Evolutionary conservation across 2,329 filamentous ascomycete species (phyloP), one percentile per base, ranked within the genome.

Genomic region (Tothia fuscella): DNA sequence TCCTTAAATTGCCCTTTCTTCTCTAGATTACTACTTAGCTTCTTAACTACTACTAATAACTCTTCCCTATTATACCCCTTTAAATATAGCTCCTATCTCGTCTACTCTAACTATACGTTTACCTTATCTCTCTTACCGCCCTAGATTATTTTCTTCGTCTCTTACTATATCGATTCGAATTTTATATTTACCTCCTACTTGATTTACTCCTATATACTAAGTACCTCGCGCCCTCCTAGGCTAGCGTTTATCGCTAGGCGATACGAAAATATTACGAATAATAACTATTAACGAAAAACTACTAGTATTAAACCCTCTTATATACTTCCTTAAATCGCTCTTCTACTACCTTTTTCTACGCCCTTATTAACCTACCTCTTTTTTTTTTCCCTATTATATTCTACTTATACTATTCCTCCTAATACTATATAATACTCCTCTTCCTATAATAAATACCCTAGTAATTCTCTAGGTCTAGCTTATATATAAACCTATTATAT

Each of bases 51-150:
- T 13, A 38, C 48, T 22, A 48, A 32, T 34, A 50, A 48, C 3
- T 49, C 24, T 6, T 41, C 41, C 24, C 45, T 31, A 38, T 50
- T 39, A 22, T 50, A 46, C 13, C 42, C 43, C 10, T 44, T 37
- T 35, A 52, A 48, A 46, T 51, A 52, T 34, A 24, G 46, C 22
- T 45, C 40, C 46, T 28, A 51, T 39, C 40, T 12, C 22, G 42
- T 49, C 31, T 38, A 21, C 35, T 46, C 24, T 21, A 50, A 37
- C 47, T 28, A 51, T 16, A 31, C 46, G 40, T 47, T 50, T 6
- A 48, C 44, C 36, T 50, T 36, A 30, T 38, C 19, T 28, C 17
- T 26, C 19, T 38, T 19, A n/a, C 35, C 19, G 25, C 13, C 35
- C 21, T 38, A 10, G 17, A 38, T 38, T 10, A 7, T 38, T 24